These are phyloP conservation scores for Ogataea minuta DNA, from an alignment of 805 yeast species.

Conservation along the genomic window DNA sequence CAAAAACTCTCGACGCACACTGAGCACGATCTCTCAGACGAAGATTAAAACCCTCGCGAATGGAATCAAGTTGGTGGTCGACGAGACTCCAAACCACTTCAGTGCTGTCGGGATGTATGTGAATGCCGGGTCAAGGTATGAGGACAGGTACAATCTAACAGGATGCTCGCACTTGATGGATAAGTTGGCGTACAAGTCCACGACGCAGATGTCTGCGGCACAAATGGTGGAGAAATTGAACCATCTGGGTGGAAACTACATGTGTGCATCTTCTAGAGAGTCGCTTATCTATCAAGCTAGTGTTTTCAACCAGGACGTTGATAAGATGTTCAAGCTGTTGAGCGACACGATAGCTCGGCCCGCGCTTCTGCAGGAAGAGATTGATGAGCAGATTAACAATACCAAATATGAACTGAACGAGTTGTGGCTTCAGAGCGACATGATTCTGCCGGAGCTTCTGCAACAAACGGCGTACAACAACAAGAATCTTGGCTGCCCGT, in stretches of 20 bases:
- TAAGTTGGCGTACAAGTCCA: conserved; percentile 79
- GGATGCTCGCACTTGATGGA: conserved; percentile 87
- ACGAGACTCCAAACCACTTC: conserved; percentile 85
- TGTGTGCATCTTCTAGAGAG: conserved; percentile 90
- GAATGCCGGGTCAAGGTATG: conserved; percentile 88
- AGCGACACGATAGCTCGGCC: conserved; percentile 80
- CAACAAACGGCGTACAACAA: conserved; percentile 76
- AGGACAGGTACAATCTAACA: conserved; percentile 48
- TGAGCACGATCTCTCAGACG: conserved; percentile 16
- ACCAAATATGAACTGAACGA: conserved; percentile 82
- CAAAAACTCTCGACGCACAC: not conserved
- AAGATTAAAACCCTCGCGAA: conserved; percentile 50
- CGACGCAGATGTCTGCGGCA: conserved; percentile 53
- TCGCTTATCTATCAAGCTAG: conserved; percentile 92
- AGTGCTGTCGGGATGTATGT: conserved; percentile 86
- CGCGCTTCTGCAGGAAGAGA: conserved; percentile 60
- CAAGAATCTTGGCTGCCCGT: conserved; percentile 80
- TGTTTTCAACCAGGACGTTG: conserved; percentile 84
- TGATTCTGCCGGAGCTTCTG: conserved; percentile 84
- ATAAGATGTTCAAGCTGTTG: conserved; percentile 70
- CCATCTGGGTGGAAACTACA: conserved; percentile 87
- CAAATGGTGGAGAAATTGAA: conserved; percentile 77
- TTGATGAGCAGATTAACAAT: conserved; percentile 68
- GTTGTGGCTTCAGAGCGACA: conserved; percentile 78
- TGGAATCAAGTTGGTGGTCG: conserved; percentile 82